phyloP scores from a whole-genome alignment of 495 filamentous ascomycete species.

The Hyaloscypha hepaticicola region DNA sequence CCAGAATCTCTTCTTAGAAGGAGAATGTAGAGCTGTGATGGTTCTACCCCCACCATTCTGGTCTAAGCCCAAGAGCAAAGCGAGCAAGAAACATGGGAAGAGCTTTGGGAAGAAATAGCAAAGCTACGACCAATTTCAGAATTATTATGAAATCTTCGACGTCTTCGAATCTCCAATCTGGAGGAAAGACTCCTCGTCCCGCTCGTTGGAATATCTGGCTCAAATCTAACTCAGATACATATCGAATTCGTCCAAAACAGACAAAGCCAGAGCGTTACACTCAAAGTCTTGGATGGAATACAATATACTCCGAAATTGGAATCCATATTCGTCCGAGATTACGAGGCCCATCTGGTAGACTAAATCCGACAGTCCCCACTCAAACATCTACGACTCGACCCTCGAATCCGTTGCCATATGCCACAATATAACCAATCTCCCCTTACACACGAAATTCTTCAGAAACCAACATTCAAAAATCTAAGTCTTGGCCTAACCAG shows the following conservation, averaged over 20 bases:
- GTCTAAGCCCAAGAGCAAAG: conserved; percentile 11
- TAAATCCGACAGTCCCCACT: conserved; percentile 7
- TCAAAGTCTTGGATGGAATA: conserved; percentile 1
- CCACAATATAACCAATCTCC: conserved; percentile 3
- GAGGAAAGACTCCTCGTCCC: conserved; percentile 7
- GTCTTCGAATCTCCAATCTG: conserved; percentile 7
- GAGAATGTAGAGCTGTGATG: conserved; percentile 16
- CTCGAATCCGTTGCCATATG: conserved; percentile 1
- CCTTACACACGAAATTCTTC: not conserved
- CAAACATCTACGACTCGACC: conserved; percentile 12
- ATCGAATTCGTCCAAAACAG: conserved; percentile 8
- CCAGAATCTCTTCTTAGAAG: conserved; percentile 14
- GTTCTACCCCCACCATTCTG: conserved; percentile 6
- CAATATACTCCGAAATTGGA: conserved; percentile 8
- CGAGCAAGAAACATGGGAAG: conserved; percentile 1
- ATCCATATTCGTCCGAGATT: conserved; percentile 4
- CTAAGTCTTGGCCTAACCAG: conserved; percentile 5
- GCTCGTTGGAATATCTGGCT: conserved; percentile 2
- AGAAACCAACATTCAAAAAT: conserved; percentile 4
- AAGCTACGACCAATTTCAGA: conserved; percentile 7
- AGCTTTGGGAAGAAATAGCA: conserved; percentile 4
- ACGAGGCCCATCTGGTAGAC: conserved; percentile 3
- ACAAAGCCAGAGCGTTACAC: not conserved
- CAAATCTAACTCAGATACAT: conserved; percentile 9
- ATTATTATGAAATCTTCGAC: conserved; percentile 6